A percentile compares a stretch with the other conserved stretches of the same genome.
phyloP scores from a whole-genome alignment of 2,329 filamentous ascomycete species.

The Fusarium brevicatenulatum region DNA sequence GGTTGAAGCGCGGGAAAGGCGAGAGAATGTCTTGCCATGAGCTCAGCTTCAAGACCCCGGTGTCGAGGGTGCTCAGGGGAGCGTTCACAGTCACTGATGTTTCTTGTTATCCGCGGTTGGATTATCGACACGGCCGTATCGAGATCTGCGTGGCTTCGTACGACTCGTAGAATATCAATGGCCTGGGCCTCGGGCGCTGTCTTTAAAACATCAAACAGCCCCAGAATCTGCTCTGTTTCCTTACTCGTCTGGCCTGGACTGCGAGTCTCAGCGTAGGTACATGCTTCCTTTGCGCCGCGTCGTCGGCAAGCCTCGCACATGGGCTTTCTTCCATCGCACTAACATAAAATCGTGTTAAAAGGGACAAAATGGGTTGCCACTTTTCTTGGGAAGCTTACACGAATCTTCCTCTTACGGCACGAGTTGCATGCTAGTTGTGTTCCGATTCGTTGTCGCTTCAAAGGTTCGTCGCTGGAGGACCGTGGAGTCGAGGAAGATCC shows the following conservation, averaged over 20 bases:
- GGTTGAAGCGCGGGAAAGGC: constrained; percentile 16
- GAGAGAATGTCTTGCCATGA: constrained; percentile 26
- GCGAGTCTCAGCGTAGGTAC: constrained; percentile 12
- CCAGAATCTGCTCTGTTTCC: constrained; percentile 17
- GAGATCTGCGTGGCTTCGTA: constrained; percentile 18
- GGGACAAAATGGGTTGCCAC: not conserved
- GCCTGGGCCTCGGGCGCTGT: constrained; percentile 8
- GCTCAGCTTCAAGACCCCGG: constrained; percentile 19
- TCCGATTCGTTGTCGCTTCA: constrained; percentile 20
- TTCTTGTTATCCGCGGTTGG: not conserved
- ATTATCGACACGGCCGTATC: constrained; percentile 8
- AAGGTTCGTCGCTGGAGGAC: constrained; percentile 9
- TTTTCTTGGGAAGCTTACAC: not conserved
- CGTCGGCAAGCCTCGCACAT: constrained; percentile 14
- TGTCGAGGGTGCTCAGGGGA: not conserved
- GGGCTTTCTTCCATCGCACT: constrained; percentile 14
- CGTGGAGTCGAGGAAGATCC: constrained; percentile 11
- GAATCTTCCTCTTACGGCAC: constrained; percentile 23
- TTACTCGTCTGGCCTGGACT: constrained; percentile 5
- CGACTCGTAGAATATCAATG: constrained; percentile 15
- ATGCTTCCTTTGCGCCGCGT: constrained; percentile 8
- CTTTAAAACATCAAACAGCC: constrained; percentile 16
- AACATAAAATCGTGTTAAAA: not conserved
- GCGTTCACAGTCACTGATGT: not conserved
- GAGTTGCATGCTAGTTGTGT: constrained; percentile 18